These are phyloP conservation scores for Pichia deserticola DNA, from an alignment of 805 yeast genomes.

Conservation along the genomic window DNA sequence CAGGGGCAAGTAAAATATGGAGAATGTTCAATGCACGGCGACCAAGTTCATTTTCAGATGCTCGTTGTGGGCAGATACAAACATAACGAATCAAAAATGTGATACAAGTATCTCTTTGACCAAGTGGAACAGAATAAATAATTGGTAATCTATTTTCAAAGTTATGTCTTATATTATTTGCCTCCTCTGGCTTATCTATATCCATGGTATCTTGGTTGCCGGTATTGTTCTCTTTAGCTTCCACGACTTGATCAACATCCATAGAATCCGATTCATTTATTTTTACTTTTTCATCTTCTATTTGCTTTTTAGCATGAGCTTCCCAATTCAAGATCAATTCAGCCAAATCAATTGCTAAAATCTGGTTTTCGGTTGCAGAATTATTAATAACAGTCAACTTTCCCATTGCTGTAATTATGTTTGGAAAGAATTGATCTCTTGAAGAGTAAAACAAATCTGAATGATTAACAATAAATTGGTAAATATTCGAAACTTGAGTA, in stretches of 20 bases:
- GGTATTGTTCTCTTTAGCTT: not conserved
- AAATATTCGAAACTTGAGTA: slow-evolving; percentile 77
- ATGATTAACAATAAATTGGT: slow-evolving; percentile 82
- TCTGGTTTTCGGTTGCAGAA: slow-evolving; percentile 74
- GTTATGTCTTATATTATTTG: too few relatives aligned
- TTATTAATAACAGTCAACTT: slow-evolving; percentile 73
- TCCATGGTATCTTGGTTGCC: not conserved
- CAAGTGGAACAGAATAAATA: slow-evolving; percentile 57
- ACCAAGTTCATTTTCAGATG: slow-evolving; percentile 77
- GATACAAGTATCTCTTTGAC: slow-evolving; percentile 82
- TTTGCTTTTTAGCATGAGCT: slow-evolving; percentile 24
- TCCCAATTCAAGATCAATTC: slow-evolving; percentile 87
- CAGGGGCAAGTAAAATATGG: slow-evolving; percentile 61
- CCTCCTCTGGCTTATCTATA: not conserved
- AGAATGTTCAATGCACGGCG: slow-evolving; percentile 74
- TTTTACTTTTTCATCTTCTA: slow-evolving; percentile 1
- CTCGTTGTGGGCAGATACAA: slow-evolving; percentile 78
- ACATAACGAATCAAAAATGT: slow-evolving; percentile 83
- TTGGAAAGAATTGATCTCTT: slow-evolving; percentile 82
- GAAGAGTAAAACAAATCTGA: slow-evolving; percentile 78
- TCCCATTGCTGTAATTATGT: slow-evolving; percentile 87
- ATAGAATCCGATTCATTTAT: slow-evolving; percentile 10
- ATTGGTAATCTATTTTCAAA: slow-evolving; percentile 20
- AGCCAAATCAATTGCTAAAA: slow-evolving; percentile 81
- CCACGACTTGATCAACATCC: slow-evolving; percentile 13